phyloP scores from a whole-genome alignment of 1,139 yeast species.

The Blastobotrys arbuscula region DNA sequence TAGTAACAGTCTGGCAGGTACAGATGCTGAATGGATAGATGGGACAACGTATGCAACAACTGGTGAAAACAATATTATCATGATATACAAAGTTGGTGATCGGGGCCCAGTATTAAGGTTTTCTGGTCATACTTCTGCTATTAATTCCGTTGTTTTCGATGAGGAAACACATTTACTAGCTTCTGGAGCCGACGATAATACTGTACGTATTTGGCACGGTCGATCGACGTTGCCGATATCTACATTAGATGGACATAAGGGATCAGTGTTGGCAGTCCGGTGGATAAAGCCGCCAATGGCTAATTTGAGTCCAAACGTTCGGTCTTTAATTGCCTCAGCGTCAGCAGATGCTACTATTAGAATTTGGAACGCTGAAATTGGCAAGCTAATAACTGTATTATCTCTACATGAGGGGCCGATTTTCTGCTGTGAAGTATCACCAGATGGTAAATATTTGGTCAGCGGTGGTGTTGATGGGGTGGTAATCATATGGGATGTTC shows the following conservation, averaged over 20 bases:
- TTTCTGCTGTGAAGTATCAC: conserved; percentile 49
- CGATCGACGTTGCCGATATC: conserved; percentile 28
- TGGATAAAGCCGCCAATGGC: conserved; percentile 24
- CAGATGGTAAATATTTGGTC: conserved; percentile 46
- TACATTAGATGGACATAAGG: conserved; percentile 28
- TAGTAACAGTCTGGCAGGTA: conserved; percentile 31
- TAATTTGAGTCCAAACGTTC: conserved; percentile 13
- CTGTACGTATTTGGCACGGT: conserved; percentile 62
- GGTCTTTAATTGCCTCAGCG: conserved; percentile 36
- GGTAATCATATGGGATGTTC: conserved; percentile 49
- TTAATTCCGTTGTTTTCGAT: conserved; percentile 56
- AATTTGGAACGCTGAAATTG: conserved; percentile 56
- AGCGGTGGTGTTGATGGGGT: conserved; percentile 61
- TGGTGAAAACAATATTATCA: conserved; percentile 50
- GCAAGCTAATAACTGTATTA: conserved; percentile 37
- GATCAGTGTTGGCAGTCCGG: conserved; percentile 28
- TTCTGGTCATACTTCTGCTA: conserved; percentile 61
- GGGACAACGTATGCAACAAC: conserved; percentile 66
- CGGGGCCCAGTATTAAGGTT: conserved; percentile 53
- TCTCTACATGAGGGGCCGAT: conserved; percentile 45
- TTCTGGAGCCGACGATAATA: conserved; percentile 71
- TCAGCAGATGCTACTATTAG: conserved; percentile 70
- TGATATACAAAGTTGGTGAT: conserved; percentile 52
- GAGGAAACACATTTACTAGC: conserved; percentile 49
- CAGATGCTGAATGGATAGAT: conserved; percentile 69